phyloP scores from a whole-genome alignment of 176 grass and related monocot genomes.

The Hordeum marinum region DNA sequence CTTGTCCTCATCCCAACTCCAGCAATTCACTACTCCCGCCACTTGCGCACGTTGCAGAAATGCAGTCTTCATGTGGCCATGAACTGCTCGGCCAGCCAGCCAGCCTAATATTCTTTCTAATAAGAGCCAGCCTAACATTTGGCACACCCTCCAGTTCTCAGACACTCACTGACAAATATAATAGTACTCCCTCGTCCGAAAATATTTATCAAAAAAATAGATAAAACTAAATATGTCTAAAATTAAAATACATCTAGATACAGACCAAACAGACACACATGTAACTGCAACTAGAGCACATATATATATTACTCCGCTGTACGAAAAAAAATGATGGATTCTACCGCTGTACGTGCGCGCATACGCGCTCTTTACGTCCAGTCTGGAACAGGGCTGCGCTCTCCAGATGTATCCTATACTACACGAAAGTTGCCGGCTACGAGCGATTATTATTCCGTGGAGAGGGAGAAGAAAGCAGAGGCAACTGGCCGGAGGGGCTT shows the following conservation, averaged over 20 bases:
- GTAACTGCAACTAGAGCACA: background rate
- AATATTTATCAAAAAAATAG: no score
- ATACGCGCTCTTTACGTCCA: background rate
- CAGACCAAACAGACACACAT: background rate
- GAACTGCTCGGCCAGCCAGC: background rate
- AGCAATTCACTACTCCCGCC: conserved; percentile 12
- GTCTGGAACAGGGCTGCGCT: background rate
- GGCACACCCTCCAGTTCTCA: background rate
- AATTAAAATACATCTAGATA: no score
- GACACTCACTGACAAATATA: background rate
- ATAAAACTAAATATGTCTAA: no score
- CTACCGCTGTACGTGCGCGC: background rate
- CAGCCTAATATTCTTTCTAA: background rate
- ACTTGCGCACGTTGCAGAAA: background rate
- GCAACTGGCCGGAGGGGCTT: background rate
- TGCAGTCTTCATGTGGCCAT: background rate
- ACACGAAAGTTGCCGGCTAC: background rate
- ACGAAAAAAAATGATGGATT: background rate
- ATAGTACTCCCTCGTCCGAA: no score
- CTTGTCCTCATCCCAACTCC: background rate
- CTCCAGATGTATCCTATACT: conserved; percentile 3
- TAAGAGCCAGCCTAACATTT: background rate
- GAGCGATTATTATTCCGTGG: background rate
- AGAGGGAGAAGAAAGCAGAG: conserved; percentile 7
- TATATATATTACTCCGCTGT: no score